A percentile compares a stretch with the other conserved stretches of the same genome.
Evolutionary conservation across 1,284 basidiomycete species (phyloP).

Genomic region (Cronartium quercuum): DNA sequence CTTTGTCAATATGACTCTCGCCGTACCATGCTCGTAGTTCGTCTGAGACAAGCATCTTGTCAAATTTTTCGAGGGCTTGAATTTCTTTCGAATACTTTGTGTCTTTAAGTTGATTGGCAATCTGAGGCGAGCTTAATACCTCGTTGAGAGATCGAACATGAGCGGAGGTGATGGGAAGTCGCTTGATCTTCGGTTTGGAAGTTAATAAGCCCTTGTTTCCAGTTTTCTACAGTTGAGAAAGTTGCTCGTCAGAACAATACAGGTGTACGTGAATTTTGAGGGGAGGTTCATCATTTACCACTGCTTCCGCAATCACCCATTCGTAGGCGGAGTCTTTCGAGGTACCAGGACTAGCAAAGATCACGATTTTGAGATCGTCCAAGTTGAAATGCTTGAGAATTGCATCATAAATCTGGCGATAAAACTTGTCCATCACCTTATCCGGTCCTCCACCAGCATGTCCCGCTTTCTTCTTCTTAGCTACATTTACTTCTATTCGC

Average conservation of each 20-base stretch:
- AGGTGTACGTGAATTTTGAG: too few species aligned
- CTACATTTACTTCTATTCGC: conserved; percentile 80
- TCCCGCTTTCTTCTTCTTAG: conserved; percentile 64
- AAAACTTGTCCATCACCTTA: conserved; percentile 18
- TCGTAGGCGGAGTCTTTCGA: conserved; percentile 84
- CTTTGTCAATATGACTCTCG: conserved; percentile 82
- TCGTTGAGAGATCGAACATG: conserved; percentile 95
- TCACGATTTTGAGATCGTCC: conserved; percentile 72
- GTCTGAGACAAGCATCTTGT: conserved; percentile 73
- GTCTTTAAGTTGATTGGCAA: conserved; percentile 71
- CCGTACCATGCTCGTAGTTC: conserved; percentile 99
- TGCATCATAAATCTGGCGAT: conserved; percentile 63
- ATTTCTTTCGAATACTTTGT: conserved; percentile 97
- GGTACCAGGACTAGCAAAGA: conserved; percentile 95
- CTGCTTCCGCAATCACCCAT: conserved; percentile 74
- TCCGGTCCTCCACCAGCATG: background rate
- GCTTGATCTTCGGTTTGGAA: conserved; percentile 75
- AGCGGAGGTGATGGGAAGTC: conserved; percentile 83
- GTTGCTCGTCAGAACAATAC: background rate
- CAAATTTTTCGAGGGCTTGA: conserved; percentile 70
- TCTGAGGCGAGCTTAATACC: conserved; percentile 63
- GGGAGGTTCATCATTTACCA: conserved; percentile 40
- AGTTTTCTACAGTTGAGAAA: conserved; percentile 51
- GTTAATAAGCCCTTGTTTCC: conserved; percentile 63
- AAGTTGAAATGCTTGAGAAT: conserved; percentile 86